Percentiles rank a stretch among this genome's conserved stretches.
Conservation (phyloP, 1,139 yeast genomes). For the Hansenula sp. region DNA sequence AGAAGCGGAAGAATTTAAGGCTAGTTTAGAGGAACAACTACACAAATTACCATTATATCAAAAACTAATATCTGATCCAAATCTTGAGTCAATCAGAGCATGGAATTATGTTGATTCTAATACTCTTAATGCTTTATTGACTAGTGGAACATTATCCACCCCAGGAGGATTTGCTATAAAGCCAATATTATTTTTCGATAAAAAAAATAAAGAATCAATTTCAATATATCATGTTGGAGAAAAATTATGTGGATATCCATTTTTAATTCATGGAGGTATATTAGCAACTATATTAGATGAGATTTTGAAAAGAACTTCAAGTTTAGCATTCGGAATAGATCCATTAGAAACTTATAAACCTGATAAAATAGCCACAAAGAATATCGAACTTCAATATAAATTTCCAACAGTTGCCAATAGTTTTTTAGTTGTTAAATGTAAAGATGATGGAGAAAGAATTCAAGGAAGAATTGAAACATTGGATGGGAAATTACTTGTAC, state of each 20-base stretch:
- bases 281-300: constrained; percentile 81
- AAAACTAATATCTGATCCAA: constrained; percentile 36
- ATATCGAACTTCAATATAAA: constrained; percentile 53
- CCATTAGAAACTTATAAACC: constrained; percentile 30
- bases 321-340: constrained; percentile 28
- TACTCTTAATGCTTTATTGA: constrained; percentile 13
- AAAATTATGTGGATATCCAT: constrained; percentile 80
- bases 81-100: constrained; percentile 45
- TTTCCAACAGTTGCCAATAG: constrained; percentile 79
- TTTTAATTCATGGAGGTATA: constrained; percentile 86
- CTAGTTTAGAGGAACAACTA: constrained; percentile 40
- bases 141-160: constrained; percentile 30
- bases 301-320: constrained; percentile 56
- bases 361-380: constrained; percentile 31
- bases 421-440: constrained; percentile 59
- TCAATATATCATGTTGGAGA: constrained; percentile 77
- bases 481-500: constrained; percentile 37
- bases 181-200: constrained; percentile 66
- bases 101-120: constrained; percentile 58
- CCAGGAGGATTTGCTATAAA: constrained; percentile 80
- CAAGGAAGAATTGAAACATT: constrained; percentile 37
- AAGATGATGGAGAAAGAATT: constrained; percentile 32
- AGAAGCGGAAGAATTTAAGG: constrained; percentile 27
- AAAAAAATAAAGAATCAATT: constrained; percentile 52
- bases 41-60: constrained; percentile 50